Conservation (phyloP, 2,329 filamentous ascomycete genomes). For the Acrodontium crateriforme region DNA sequence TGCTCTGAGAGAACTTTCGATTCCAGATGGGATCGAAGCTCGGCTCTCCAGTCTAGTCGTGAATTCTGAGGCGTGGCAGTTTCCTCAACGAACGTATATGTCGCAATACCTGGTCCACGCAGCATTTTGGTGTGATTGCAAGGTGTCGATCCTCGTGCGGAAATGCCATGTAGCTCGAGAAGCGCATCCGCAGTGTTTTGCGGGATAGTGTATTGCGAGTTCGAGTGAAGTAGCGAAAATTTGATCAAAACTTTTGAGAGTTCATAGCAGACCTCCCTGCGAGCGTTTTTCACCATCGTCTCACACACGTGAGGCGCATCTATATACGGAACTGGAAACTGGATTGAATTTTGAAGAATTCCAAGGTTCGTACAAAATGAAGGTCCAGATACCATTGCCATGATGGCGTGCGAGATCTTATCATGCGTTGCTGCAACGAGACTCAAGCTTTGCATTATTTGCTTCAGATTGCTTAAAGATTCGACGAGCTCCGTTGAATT, state of each 20-base stretch:
- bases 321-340: too few relatives aligned
- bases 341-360: too few relatives aligned
- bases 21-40: conserved; percentile 31
- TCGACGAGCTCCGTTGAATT: too few relatives aligned
- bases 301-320: too few relatives aligned
- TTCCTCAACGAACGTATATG: too few relatives aligned
- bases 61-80: background rate
- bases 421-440: too few relatives aligned
- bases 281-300: too few relatives aligned
- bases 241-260: conserved; percentile 5
- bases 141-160: background rate
- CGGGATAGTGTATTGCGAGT: background rate
- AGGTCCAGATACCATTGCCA: too few relatives aligned
- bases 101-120: background rate
- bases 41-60: conserved; percentile 34
- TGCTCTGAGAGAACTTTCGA: conserved; percentile 30
- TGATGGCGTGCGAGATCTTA: too few relatives aligned
- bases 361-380: too few relatives aligned
- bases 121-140: conserved; percentile 1
- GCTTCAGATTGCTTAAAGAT: too few relatives aligned
- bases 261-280: conserved; percentile 1
- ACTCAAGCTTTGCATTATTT: too few relatives aligned
- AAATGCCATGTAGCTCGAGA: conserved; percentile 6
- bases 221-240: conserved; percentile 1
- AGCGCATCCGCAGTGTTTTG: conserved; percentile 1